Conservation (phyloP, 2,329 filamentous ascomycete genomes). For the Aspergillus jensenii region DNA sequence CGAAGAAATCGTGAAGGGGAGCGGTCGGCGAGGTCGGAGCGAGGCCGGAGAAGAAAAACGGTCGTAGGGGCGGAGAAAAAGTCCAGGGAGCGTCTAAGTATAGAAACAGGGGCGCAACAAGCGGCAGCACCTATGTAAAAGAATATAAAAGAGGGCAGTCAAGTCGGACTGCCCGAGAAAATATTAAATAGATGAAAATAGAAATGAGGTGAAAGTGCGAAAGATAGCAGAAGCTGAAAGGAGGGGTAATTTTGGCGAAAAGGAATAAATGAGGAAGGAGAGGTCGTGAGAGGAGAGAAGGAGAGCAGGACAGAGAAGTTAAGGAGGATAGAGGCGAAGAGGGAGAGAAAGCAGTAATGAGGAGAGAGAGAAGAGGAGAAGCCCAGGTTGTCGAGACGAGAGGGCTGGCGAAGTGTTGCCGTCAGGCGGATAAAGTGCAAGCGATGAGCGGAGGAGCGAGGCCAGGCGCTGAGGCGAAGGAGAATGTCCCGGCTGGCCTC, state of each 20-base stretch:
- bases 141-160: constrained; percentile 4
- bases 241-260: constrained; percentile 19
- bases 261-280: constrained; percentile 9
- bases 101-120: constrained; percentile 12
- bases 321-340: neutral
- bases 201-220: constrained; percentile 13
- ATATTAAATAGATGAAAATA: constrained; percentile 13
- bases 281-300: constrained; percentile 3
- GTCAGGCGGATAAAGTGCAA: constrained; percentile 7
- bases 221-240: constrained; percentile 20
- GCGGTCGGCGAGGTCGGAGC: constrained; percentile 9
- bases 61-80: constrained; percentile 4
- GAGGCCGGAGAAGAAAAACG: constrained; percentile 8
- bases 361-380: neutral
- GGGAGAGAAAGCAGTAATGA: neutral
- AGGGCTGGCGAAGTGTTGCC: constrained; percentile 3
- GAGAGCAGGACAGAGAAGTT: neutral
- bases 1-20: constrained; percentile 2
- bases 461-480: neutral
- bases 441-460: constrained; percentile 5
- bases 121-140: constrained; percentile 12
- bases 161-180: constrained; percentile 10
- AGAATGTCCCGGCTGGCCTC: neutral
- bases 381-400: neutral
- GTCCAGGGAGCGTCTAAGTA: constrained; percentile 12